Conservation (phyloP, 2,329 filamentous ascomycete genomes). For the Microcyclospora tardicrescens region DNA sequence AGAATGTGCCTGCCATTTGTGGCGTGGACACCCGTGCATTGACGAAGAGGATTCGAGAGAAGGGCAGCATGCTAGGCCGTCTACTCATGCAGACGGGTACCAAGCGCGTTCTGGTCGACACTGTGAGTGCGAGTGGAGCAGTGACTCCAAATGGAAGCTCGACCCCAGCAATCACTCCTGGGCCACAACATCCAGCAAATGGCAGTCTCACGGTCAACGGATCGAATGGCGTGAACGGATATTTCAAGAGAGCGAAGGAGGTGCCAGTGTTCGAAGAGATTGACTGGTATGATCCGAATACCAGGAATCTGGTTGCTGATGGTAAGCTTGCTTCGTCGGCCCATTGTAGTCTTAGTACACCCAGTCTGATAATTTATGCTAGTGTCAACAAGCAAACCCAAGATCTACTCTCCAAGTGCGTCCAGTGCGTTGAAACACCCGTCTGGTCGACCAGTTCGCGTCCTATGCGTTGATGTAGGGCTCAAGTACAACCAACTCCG, state of each 20-base stretch:
- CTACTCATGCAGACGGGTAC: conserved; percentile 59
- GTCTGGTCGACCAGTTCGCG: conserved; percentile 72
- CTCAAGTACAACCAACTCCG: conserved; percentile 97
- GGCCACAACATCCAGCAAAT: conserved; percentile 20
- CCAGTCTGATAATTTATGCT: conserved; percentile 22
- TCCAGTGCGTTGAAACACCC: conserved; percentile 68
- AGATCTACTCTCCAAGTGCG: conserved; percentile 66
- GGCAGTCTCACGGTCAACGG: conserved; percentile 20
- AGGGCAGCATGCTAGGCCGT: conserved; percentile 92
- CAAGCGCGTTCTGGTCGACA: conserved; percentile 24
- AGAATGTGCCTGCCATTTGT: conserved; percentile 85
- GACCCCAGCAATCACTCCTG: conserved; percentile 23
- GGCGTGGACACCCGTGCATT: conserved; percentile 87
- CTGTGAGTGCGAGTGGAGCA: conserved; percentile 9
- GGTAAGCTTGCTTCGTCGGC: conserved; percentile 46
- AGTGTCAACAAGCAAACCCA: conserved; percentile 84
- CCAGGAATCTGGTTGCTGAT: conserved; percentile 83
- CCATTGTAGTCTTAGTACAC: conserved; percentile 12
- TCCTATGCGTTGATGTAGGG: conserved; percentile 90
- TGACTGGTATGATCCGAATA: conserved; percentile 86
- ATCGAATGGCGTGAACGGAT: conserved; percentile 21
- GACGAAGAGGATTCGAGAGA: conserved; percentile 85
- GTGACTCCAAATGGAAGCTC: conserved; percentile 18
- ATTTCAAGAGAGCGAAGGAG: conserved; percentile 20
- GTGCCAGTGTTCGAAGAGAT: conserved; percentile 54